These are phyloP conservation scores for Diplodia sapinea DNA, from an alignment of 2,329 filamentous ascomycete species.

Conservation along the genomic window DNA sequence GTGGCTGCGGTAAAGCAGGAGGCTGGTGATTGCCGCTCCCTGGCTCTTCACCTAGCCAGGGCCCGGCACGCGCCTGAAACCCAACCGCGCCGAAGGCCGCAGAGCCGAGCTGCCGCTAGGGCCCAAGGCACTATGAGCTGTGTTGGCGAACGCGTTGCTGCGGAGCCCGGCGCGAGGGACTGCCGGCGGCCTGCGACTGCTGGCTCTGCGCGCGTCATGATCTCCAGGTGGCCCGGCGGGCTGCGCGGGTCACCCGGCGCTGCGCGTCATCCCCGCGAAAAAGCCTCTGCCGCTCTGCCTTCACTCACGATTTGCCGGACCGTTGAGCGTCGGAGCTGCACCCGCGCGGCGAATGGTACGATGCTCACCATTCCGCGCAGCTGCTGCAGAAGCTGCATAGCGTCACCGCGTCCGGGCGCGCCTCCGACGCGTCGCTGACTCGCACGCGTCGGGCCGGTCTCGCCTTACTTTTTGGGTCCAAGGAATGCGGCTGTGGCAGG, in stretches of 20 bases:
- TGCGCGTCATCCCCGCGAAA: background rate
- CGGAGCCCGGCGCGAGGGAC: slow-evolving; percentile 6
- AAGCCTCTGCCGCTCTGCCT: background rate
- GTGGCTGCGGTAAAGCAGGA: slow-evolving; percentile 27
- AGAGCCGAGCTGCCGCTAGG: background rate
- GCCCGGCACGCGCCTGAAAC: slow-evolving; percentile 10
- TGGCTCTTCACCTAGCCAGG: background rate
- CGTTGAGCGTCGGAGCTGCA: slow-evolving; percentile 4
- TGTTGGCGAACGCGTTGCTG: slow-evolving; percentile 22
- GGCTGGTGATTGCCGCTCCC: slow-evolving; percentile 24
- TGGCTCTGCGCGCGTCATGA: slow-evolving; percentile 1
- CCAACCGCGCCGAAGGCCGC: background rate
- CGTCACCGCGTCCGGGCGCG: slow-evolving; percentile 8
- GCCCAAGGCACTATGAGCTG: background rate
- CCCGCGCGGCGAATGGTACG: slow-evolving; percentile 9
- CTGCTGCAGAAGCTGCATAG: slow-evolving; percentile 3
- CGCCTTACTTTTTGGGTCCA: slow-evolving; percentile 8
- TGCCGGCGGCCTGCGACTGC: background rate
- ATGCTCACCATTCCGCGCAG: slow-evolving; percentile 13
- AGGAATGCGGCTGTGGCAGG: background rate
- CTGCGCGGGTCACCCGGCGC: background rate
- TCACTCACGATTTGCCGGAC: slow-evolving; percentile 15
- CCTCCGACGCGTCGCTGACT: background rate
- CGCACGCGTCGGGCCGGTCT: slow-evolving; percentile 2
- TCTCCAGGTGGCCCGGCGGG: background rate